These are phyloP conservation scores for Mortierella sp. DNA, from an alignment of 371 early-diverging fungal species.

Conservation along the genomic window DNA sequence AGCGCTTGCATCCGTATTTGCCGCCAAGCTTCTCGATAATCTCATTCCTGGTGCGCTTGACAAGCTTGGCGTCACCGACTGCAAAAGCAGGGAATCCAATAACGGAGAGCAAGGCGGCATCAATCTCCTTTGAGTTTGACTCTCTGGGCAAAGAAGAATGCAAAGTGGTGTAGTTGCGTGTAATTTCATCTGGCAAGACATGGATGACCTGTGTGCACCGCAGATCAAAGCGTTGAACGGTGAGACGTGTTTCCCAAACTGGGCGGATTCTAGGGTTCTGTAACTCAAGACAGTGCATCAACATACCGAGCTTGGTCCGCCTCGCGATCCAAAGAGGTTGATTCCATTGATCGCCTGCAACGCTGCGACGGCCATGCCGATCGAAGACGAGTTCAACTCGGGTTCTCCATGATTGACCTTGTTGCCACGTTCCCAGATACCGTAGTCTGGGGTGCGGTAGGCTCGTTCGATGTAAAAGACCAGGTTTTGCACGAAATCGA, in stretches of 20 bases:
- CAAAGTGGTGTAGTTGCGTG: slow-evolving; percentile 86
- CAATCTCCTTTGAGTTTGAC: slow-evolving; percentile 90
- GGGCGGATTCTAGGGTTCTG: too few species aligned
- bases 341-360: slow-evolving; percentile 89
- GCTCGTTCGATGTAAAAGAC: slow-evolving; percentile 90
- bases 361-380: slow-evolving; percentile 93
- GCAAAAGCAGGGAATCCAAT: slow-evolving; percentile 94
- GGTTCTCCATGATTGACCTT: slow-evolving; percentile 92
- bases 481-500: slow-evolving; percentile 90
- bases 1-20: slow-evolving; percentile 87
- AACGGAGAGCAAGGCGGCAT: slow-evolving; percentile 88
- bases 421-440: slow-evolving; percentile 93
- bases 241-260: too few species aligned
- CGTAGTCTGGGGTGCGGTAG: slow-evolving; percentile 84
- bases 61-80: slow-evolving; percentile 73
- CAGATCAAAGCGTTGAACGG: too few species aligned
- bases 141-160: slow-evolving; percentile 89
- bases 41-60: slow-evolving; percentile 75
- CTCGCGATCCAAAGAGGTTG: slow-evolving; percentile 86
- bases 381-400: slow-evolving; percentile 88
- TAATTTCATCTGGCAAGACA: slow-evolving; percentile 87
- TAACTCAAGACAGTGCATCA: too few species aligned
- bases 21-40: slow-evolving; percentile 88
- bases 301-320: slow-evolving; percentile 81
- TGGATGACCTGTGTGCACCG: slow-evolving; percentile 71